These are phyloP conservation scores for Lentinus polychrous DNA, from an alignment of 1,284 basidiomycete species.

Conservation along the genomic window DNA sequence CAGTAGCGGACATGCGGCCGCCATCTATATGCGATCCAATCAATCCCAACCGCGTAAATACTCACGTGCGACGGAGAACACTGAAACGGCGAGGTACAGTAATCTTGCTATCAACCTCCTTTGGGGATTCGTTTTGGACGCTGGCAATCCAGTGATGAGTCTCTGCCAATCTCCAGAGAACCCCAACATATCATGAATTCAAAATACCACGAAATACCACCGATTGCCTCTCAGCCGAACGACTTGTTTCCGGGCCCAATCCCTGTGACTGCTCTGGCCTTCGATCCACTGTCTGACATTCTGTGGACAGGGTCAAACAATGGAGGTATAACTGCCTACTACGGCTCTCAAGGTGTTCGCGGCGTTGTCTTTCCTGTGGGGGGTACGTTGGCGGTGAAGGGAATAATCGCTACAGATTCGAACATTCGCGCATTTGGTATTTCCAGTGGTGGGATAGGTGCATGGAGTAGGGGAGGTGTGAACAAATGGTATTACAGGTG, in stretches of 20 bases:
- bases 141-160: too few species aligned
- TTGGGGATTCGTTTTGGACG: too few species aligned
- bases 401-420: slow-evolving; percentile 68
- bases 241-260: slow-evolving; percentile 37
- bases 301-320: slow-evolving; percentile 81
- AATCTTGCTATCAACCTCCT: too few species aligned
- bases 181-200: slow-evolving; percentile 26
- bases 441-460: slow-evolving; percentile 56
- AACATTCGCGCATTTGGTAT: slow-evolving; percentile 61
- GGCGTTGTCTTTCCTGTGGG: slow-evolving; percentile 78
- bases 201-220: slow-evolving; percentile 31
- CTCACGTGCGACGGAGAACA: too few species aligned
- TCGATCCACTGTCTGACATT: slow-evolving; percentile 87
- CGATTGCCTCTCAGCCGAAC: slow-evolving; percentile 24
- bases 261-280: slow-evolving; percentile 68
- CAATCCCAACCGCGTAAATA: too few species aligned
- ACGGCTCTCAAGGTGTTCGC: slow-evolving; percentile 57
- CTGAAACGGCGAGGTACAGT: too few species aligned
- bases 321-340: slow-evolving; percentile 71
- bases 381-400: slow-evolving; percentile 57
- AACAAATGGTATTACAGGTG: slow-evolving; percentile 76
- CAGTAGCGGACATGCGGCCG: too few species aligned
- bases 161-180: background rate
- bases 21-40: too few species aligned
- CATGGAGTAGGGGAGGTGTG: slow-evolving; percentile 75